Base-by-base conservation (phyloP, 164 flowering plant genomes). In the Stephania yunnanensis region DNA sequence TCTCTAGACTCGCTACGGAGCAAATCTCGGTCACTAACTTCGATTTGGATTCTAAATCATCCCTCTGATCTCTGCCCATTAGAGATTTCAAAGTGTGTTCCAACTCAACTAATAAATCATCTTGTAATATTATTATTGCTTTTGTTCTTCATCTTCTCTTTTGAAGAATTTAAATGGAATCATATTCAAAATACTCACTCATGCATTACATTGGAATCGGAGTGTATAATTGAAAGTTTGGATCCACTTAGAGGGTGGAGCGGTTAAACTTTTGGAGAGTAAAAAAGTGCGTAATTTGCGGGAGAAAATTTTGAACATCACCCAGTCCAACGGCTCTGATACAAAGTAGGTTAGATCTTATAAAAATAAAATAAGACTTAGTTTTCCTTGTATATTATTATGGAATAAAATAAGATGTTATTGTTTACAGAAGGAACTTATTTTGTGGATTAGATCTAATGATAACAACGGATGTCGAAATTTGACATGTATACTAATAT, bases 1-100 rank as follows among this genome's bases (percentile, higher is more conserved):
- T 88, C 79, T 6, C 25, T 25, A 25, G 79, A 46, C 78, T 88
- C 79, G 74, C 81, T 11, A 90, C 76, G 75, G 84, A 80, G 82
- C 89, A 92, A 68, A 91, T 91, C 53, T 91, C 84, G 25, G 65
- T 65, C 36, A 88, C 92, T 73, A 93, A 78, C 78, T 76, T 75
- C 72, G 87, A 85, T 79, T 89, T 91, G 25, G 29, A 19, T 67
- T 85, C 86, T 8, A 78, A 72, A 74, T 84, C 82, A 58, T 74
- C 79, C 73, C 53, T 80, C 44, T 42, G 42, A 36, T 4, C 55
- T 70, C 46, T 78, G 12, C 70, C 86, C 89, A 83, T 87, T 71
- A 22, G 48, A 46, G 25, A n/a, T 25, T 68, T 17, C 61, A 61
- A 10, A 13, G 6, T 22, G 6, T 22, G 20, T 5, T 58, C 20